Percentiles rank a stretch among this genome's conserved stretches.
Conservation (phyloP, 371 early-diverging fungal genomes). For the Mucor sp. region DNA sequence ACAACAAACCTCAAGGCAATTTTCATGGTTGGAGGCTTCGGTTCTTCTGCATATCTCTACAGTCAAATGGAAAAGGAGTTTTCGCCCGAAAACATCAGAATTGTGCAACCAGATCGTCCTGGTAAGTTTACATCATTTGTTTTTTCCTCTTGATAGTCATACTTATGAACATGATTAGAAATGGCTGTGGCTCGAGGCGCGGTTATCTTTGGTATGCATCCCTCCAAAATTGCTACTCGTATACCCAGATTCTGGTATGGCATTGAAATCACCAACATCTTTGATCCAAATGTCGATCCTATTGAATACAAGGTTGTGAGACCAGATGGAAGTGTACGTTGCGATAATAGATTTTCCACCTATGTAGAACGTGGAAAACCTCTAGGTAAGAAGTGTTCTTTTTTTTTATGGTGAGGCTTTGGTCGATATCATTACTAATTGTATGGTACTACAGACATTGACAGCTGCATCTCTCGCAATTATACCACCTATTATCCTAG, state of each 20-base stretch:
- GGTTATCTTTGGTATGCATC: slow-evolving; percentile 48
- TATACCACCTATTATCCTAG: slow-evolving; percentile 60
- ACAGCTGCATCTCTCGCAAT: slow-evolving; percentile 55
- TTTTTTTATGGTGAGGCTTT: background rate
- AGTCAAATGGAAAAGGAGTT: slow-evolving; percentile 41
- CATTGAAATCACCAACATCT: slow-evolving; percentile 48
- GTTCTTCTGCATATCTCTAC: slow-evolving; percentile 49
- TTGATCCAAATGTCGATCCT: slow-evolving; percentile 44
- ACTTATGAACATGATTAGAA: slow-evolving; percentile 14
- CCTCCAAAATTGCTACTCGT: slow-evolving; percentile 42
- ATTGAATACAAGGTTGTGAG: slow-evolving; percentile 42
- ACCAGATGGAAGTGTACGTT: slow-evolving; percentile 44
- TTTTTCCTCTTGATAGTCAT: no score
- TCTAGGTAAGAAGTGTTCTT: slow-evolving; percentile 24
- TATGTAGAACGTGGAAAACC: slow-evolving; percentile 50
- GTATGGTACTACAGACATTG: slow-evolving; percentile 27
- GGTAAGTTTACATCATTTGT: slow-evolving; percentile 20
- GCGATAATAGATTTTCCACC: slow-evolving; percentile 48
- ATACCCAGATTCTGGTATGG: slow-evolving; percentile 53
- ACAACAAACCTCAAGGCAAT: slow-evolving; percentile 45
- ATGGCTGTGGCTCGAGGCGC: slow-evolving; percentile 53
- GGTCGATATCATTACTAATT: background rate
- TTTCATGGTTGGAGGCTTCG: slow-evolving; percentile 53
- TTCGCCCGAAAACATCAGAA: slow-evolving; percentile 22
- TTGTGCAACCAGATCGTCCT: slow-evolving; percentile 45